These are phyloP conservation scores for Pseudocercospora vitis DNA, from an alignment of 2,329 filamentous ascomycete species.

Conservation along the genomic window DNA sequence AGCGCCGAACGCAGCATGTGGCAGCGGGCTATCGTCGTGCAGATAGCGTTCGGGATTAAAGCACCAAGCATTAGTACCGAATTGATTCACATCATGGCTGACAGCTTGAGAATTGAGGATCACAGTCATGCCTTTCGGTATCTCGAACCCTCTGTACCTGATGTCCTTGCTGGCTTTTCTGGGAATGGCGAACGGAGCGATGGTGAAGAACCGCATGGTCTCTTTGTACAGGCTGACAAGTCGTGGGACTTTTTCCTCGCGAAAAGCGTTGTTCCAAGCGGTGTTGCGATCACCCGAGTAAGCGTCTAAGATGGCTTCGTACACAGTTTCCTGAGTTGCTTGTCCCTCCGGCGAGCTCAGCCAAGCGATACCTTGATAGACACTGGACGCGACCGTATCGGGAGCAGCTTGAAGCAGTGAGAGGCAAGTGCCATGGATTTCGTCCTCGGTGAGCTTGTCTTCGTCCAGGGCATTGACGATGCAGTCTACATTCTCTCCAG, in stretches of 20 bases:
- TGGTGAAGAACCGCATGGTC: constrained; percentile 15
- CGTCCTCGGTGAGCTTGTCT: constrained; percentile 13
- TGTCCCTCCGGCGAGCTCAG: constrained; percentile 9
- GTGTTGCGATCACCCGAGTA: constrained; percentile 6
- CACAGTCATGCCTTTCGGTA: constrained; percentile 11
- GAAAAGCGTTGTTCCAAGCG: constrained; percentile 13
- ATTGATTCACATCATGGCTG: constrained; percentile 12
- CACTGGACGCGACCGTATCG: constrained; percentile 10
- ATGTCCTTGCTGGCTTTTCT: constrained; percentile 3
- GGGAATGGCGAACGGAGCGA: constrained; percentile 7
- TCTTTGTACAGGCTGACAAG: constrained; percentile 13
- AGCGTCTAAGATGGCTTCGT: constrained; percentile 5
- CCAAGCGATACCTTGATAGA: constrained; percentile 12
- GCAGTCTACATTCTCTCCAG: constrained; percentile 10
- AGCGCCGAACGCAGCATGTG: constrained; percentile 9
- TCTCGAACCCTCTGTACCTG: neutral
- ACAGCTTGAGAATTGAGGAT: constrained; percentile 12
- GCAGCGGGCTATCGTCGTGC: constrained; percentile 1
- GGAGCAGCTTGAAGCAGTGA: constrained; percentile 13
- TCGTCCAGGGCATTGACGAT: constrained; percentile 8
- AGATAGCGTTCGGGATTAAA: constrained; percentile 9
- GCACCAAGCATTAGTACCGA: constrained; percentile 9
- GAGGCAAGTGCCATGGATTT: constrained; percentile 13
- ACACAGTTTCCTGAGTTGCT: constrained; percentile 2
- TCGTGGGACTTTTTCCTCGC: constrained; percentile 11